Conservation (phyloP, 2,329 filamentous ascomycete genomes). For the Pseudopyrenochaeta lycopersici region DNA sequence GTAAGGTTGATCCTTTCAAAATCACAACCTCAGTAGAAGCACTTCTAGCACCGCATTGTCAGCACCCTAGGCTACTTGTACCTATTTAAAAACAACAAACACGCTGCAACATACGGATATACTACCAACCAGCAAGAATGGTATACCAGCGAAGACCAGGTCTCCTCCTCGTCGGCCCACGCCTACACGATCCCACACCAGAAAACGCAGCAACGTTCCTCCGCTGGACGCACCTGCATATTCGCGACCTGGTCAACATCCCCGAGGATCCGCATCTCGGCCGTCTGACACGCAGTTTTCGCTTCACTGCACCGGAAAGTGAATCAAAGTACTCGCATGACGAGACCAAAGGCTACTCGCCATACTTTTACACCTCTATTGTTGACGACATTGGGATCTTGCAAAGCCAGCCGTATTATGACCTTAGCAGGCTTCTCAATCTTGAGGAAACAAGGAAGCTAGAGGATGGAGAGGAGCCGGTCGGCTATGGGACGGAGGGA, state of each 20-base stretch:
- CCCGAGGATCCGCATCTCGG: not conserved
- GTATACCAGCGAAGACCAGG: constrained; percentile 4
- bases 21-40: no score
- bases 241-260: constrained; percentile 23
- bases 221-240: constrained; percentile 33
- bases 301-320: constrained; percentile 2
- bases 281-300: constrained; percentile 3
- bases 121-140: no score
- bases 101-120: no score
- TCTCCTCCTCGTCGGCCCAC: constrained; percentile 24
- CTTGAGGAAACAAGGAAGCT: constrained; percentile 21
- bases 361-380: constrained; percentile 15
- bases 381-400: constrained; percentile 5
- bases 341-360: not conserved
- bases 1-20: no score
- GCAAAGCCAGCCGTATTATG: constrained; percentile 11
- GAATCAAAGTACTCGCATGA: constrained; percentile 5
- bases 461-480: constrained; percentile 6
- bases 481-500: constrained; percentile 6
- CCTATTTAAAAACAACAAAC: no score
- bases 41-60: not conserved
- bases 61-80: not conserved
- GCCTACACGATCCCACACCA: constrained; percentile 7
- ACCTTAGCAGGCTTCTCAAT: constrained; percentile 13
- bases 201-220: constrained; percentile 10